Evolutionary conservation across 2,329 filamentous ascomycete genomes (phyloP), one percentile per base, ranked within the genome.

Genomic region (Neobulgaria alba): DNA sequence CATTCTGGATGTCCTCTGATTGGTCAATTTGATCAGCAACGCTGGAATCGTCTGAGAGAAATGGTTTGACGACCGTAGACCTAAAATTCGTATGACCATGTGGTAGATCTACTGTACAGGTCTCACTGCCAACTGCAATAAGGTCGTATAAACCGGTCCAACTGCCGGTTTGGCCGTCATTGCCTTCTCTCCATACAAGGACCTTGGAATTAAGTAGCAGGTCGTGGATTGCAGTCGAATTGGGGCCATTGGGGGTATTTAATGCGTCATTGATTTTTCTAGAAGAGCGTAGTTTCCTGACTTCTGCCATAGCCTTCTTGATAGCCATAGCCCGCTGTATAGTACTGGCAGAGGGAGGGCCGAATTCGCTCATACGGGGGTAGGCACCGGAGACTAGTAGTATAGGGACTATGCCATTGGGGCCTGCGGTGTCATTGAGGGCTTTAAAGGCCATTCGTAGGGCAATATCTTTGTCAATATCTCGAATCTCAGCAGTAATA

Each of bases 131-230:
- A 9, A 14, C 14, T 17, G 38, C 18, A 16, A 33, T 33, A n/a
- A 33, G 20, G 15, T 39, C 26, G 19, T 16, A 34, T 10, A 30
- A 18, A 4, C 18, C 38, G 9, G 33, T 29, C 38, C 38, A 33
- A 12, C 12, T 26, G 23, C 23, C 12, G 12, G 7, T 26, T 26
- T 26, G 23, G 7, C 23, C 23, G 33, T 23, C n/a, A 32, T 42
- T 40, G 10, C 29, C 36, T 31, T 46, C 39, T 34, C 39, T 30
- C 32, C 36, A 46, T 3, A 42, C 36, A 9, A 42, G 34, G 14
- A 44, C 35, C 8, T 41, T n/a, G 4, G 30, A 38, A n/a, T 40
- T 40, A 12, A 41, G 21, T n/a, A 18, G 4, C 17, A 40, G 29
- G 10, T 44, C 21, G 18, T 44, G 34, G 3, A 47, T 33, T 1